Percentiles rank a stretch among this genome's conserved stretches.
Evolutionary conservation across 371 early-diverging fungal species (phyloP).

Genomic region (Catenaria anguillulae): DNA sequence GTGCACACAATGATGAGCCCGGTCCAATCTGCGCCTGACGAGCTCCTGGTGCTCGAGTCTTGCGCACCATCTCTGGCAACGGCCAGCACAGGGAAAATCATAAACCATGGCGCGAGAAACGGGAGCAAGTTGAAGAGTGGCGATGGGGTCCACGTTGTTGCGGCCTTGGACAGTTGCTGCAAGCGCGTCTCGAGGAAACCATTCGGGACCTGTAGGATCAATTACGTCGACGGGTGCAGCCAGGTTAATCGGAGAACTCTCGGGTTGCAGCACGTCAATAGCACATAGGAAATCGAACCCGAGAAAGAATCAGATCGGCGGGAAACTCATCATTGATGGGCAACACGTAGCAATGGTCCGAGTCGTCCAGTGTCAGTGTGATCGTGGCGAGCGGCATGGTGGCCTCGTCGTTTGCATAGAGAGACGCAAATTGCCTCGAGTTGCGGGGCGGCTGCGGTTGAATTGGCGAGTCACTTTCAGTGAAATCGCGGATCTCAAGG

Average conservation of each 20-base stretch:
- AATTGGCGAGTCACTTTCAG: too few species aligned
- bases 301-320: too few species aligned
- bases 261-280: too few species aligned
- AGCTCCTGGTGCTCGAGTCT: not conserved
- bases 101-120: not conserved
- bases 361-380: not conserved
- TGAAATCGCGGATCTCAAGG: too few species aligned
- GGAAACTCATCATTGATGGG: too few species aligned
- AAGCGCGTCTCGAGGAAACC: not conserved
- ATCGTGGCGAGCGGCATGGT: not conserved
- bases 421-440: too few species aligned
- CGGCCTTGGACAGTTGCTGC: not conserved
- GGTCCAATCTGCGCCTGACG: not conserved
- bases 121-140: not conserved
- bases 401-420: not conserved
- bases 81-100: not conserved
- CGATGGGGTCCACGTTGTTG: not conserved
- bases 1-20: not conserved
- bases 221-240: too few species aligned
- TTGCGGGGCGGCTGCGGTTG: too few species aligned
- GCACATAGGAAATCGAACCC: too few species aligned
- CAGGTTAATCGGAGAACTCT: too few species aligned
- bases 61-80: not conserved
- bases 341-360: not conserved
- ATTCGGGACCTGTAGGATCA: not conserved